These are phyloP conservation scores for Elongisporangium anandrum DNA, from an alignment of 352 stramenopile species.

Conservation along the genomic window DNA sequence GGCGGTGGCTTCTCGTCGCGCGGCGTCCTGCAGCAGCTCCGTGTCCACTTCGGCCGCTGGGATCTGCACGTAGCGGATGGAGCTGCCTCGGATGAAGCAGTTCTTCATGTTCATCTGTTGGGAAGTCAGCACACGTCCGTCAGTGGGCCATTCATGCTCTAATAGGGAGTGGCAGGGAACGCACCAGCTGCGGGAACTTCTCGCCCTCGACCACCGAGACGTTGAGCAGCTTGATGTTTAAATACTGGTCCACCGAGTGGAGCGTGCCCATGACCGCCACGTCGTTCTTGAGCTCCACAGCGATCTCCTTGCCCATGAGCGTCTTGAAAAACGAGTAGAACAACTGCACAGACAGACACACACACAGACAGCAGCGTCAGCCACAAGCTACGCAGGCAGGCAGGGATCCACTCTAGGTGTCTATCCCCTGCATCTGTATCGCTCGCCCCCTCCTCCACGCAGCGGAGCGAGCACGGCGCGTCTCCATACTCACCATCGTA, in stretches of 20 bases:
- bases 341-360: constrained; percentile 80
- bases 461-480: too few relatives aligned
- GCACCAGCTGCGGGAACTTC: constrained; percentile 95
- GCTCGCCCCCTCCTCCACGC: too few relatives aligned
- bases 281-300: constrained; percentile 99
- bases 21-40: constrained; percentile 90
- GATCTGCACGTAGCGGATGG: constrained; percentile 99
- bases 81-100: constrained; percentile 97
- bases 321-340: constrained; percentile 99
- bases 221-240: constrained; percentile 98
- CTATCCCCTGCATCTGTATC: not conserved
- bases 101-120: constrained; percentile 94
- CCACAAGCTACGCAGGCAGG: not conserved
- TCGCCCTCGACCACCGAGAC: constrained; percentile 95
- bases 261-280: constrained; percentile 95
- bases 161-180: not conserved
- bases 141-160: constrained; percentile 1
- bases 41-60: constrained; percentile 95
- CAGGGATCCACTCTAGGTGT: not conserved
- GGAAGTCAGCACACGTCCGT: not conserved
- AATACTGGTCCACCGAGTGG: constrained; percentile 98
- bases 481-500: too few relatives aligned
- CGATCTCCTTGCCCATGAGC: constrained; percentile 96
- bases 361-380: constrained; percentile 2
- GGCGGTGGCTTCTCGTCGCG: constrained; percentile 60